These are phyloP conservation scores for Marchantia polymorpha DNA, from an alignment of 225 moss, liverwort and hornwort genomes.

Conservation along the genomic window DNA sequence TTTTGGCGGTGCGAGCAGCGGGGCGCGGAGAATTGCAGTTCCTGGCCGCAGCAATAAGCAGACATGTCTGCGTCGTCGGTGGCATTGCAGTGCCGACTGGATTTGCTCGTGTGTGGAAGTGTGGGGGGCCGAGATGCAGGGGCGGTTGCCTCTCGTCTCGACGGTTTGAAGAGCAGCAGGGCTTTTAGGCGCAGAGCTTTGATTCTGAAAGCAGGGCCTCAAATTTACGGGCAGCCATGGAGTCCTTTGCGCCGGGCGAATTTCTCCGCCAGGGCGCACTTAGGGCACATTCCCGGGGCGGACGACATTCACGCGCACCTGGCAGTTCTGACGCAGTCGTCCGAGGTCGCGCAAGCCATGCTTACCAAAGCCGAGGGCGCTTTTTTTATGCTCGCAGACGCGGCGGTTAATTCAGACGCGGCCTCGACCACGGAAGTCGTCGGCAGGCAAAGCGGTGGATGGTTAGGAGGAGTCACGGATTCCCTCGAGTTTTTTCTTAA, in stretches of 20 bases:
- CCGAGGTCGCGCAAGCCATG: constrained; percentile 29
- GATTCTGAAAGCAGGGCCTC: constrained; percentile 12
- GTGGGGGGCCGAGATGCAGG: constrained; percentile 7
- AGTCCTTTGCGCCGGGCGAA: not conserved
- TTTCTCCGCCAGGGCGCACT: constrained; percentile 18
- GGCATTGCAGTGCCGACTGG: constrained; percentile 23
- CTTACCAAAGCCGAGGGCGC: constrained; percentile 50
- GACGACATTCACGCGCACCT: constrained; percentile 28
- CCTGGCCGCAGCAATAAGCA: not conserved
- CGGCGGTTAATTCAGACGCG: constrained; percentile 47
- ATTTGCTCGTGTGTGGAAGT: not conserved
- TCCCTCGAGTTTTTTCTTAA: constrained; percentile 65
- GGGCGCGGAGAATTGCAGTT: not conserved
- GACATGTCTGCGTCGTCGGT: constrained; percentile 17
- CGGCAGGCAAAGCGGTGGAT: constrained; percentile 78
- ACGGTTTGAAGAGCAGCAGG: constrained; percentile 2
- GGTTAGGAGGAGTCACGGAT: constrained; percentile 89
- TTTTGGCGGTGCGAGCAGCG: no score
- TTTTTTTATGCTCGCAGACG: constrained; percentile 78
- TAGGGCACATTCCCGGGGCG: constrained; percentile 28
- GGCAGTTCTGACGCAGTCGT: constrained; percentile 9
- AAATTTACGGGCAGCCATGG: constrained; percentile 15
- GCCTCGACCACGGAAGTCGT: constrained; percentile 45
- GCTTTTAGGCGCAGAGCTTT: constrained; percentile 5
- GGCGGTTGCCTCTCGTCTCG: constrained; percentile 5